phyloP scores from a whole-genome alignment of 2,329 filamentous ascomycete genomes.

The Cladosporium sp. region DNA sequence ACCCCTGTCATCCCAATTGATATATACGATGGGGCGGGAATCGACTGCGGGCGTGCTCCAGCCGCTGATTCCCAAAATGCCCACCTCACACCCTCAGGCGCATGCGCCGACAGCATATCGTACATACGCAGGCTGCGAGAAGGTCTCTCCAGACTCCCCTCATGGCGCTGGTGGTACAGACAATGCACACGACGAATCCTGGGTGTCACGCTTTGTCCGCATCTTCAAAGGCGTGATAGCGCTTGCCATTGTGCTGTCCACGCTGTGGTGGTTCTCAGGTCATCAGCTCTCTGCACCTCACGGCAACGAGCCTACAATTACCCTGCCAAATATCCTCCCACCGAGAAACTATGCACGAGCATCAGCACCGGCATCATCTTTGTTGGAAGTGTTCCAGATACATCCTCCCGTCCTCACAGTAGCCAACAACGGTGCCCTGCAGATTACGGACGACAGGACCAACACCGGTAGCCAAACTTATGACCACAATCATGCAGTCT shows the following conservation, averaged over 20 bases:
- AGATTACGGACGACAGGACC: background rate
- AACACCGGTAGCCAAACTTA: background rate
- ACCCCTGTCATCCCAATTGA: background rate
- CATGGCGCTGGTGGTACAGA: fast-evolving
- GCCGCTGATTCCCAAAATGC: background rate
- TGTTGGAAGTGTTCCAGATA: background rate
- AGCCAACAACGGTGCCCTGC: background rate
- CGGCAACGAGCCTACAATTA: background rate
- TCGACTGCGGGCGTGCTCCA: background rate
- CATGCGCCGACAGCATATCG: background rate
- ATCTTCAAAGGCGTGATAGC: background rate
- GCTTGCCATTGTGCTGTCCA: background rate
- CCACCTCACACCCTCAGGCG: background rate
- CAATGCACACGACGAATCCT: background rate
- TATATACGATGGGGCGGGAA: background rate
- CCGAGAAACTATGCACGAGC: background rate
- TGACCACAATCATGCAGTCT: background rate
- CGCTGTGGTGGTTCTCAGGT: background rate
- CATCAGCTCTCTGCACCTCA: background rate
- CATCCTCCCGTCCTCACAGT: background rate
- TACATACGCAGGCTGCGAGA: background rate
- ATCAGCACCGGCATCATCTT: background rate
- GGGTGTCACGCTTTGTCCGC: background rate
- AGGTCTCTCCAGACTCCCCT: background rate
- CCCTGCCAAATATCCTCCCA: background rate